A percentile compares a stretch with the other conserved stretches of the same genome.
Conservation (phyloP, 192 early-diverging fungal genomes). For the Allomyces javanicus region DNA sequence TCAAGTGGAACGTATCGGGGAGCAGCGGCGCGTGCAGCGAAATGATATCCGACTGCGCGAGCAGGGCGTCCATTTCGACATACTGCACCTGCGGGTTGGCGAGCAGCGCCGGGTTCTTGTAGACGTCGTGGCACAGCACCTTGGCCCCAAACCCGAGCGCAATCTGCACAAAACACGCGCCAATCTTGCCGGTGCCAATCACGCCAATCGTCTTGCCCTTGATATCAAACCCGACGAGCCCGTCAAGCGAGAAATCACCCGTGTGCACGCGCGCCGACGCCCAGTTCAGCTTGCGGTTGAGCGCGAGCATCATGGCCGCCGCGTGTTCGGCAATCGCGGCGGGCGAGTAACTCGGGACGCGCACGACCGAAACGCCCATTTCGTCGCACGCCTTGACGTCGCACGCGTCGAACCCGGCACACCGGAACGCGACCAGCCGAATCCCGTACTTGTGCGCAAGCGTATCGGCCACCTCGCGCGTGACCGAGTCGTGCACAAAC, state of each 20-base stretch:
- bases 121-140: slow-evolving; percentile 24
- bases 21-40: slow-evolving; percentile 23
- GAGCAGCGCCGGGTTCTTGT: slow-evolving; percentile 5
- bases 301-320: slow-evolving; percentile 13
- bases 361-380: slow-evolving; percentile 12
- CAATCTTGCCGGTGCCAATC: slow-evolving; percentile 27
- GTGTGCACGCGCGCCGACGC: slow-evolving; percentile 11
- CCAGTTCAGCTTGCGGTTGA: slow-evolving; percentile 20
- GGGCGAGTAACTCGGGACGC: slow-evolving; percentile 23
- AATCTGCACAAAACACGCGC: slow-evolving; percentile 20
- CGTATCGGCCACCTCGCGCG: not conserved
- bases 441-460: slow-evolving; percentile 7
- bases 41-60: slow-evolving; percentile 14
- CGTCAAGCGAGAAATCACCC: slow-evolving; percentile 21
- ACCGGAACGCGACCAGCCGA: slow-evolving; percentile 21
- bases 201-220: slow-evolving; percentile 26
- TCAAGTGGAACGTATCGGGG: slow-evolving; percentile 19
- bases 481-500: slow-evolving; percentile 1
- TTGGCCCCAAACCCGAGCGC: slow-evolving; percentile 24
- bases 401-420: slow-evolving; percentile 24
- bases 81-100: slow-evolving; percentile 11
- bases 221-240: slow-evolving; percentile 25
- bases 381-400: slow-evolving; percentile 15
- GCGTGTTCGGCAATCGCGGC: slow-evolving; percentile 30
- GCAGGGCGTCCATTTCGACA: slow-evolving; percentile 19